phyloP scores from a whole-genome alignment of 208 protist species.

The Strigomonas oncopelti region DNA sequence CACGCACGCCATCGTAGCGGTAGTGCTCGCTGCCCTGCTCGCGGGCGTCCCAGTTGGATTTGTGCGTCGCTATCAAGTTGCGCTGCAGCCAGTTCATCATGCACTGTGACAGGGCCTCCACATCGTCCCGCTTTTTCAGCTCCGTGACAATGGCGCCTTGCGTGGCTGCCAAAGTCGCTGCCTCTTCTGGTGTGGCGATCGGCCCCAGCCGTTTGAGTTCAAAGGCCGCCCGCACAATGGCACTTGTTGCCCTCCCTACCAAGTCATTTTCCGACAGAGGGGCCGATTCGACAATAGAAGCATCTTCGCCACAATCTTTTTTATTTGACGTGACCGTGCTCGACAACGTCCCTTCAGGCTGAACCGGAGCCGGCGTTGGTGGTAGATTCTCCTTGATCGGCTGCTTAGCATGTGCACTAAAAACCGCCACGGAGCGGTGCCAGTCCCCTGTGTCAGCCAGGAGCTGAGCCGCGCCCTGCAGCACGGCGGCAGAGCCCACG shows the following conservation, averaged over 20 bases:
- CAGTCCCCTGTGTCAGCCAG: slow-evolving; percentile 3
- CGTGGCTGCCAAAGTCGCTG: background rate
- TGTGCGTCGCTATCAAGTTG: background rate
- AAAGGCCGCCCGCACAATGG: slow-evolving; percentile 10
- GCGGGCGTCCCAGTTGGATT: background rate
- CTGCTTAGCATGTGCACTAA: background rate
- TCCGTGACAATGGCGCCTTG: slow-evolving; percentile 20
- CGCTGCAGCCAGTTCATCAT: slow-evolving; percentile 66
- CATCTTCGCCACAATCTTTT: no score
- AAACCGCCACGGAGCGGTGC: background rate
- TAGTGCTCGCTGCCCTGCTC: background rate
- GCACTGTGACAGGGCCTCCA: slow-evolving; percentile 48
- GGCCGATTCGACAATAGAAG: no score
- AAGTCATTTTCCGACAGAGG: background rate
- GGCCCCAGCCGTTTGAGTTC: background rate
- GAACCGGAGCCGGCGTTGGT: no score
- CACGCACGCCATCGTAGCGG: slow-evolving; percentile 19
- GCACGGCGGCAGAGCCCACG: background rate
- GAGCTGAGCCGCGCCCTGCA: background rate
- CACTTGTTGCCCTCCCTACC: background rate
- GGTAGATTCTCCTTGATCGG: no score
- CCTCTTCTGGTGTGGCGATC: background rate
- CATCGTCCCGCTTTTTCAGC: slow-evolving; percentile 21
- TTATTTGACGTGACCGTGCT: no score
- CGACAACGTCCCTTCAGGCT: no score